These are phyloP conservation scores for Arachis monticola DNA, from an alignment of 331 rosid species.

Conservation along the genomic window DNA sequence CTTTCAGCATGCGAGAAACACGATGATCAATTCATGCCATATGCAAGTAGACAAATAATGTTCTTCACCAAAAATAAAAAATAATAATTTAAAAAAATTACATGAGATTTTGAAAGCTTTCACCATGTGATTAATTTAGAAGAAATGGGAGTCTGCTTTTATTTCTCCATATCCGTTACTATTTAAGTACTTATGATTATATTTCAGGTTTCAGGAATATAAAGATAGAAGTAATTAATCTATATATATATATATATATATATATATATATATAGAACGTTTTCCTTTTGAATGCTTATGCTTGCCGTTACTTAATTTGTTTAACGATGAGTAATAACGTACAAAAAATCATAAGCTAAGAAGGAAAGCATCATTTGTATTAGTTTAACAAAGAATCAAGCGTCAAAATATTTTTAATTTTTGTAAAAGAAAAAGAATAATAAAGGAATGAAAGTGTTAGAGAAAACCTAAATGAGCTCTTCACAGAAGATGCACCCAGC, in stretches of 20 bases:
- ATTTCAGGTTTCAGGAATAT: background rate
- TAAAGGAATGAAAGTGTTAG: background rate
- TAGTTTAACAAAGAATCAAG: no score
- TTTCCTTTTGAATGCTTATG: background rate
- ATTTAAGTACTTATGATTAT: background rate
- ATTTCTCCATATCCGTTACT: background rate
- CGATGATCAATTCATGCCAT: no score
- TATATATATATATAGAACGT: background rate
- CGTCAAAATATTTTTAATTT: no score
- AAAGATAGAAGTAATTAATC: no score
- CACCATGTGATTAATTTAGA: background rate
- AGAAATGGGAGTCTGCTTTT: background rate
- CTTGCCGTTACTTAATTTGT: no score
- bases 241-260: no score
- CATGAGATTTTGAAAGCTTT: background rate
- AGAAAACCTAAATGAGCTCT: conserved; percentile 18
- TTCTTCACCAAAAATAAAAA: no score
- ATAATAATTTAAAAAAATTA: no score
- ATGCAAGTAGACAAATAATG: no score
- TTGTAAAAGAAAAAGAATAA: no score
- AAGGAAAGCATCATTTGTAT: background rate
- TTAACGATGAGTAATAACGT: background rate
- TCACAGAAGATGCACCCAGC: conserved; percentile 31
- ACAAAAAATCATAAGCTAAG: background rate
- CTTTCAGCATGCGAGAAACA: no score